Evolutionary conservation across 2,329 filamentous ascomycete genomes (phyloP), one percentile per base, ranked within the genome.

Genomic region (Diaporthe sp.): DNA sequence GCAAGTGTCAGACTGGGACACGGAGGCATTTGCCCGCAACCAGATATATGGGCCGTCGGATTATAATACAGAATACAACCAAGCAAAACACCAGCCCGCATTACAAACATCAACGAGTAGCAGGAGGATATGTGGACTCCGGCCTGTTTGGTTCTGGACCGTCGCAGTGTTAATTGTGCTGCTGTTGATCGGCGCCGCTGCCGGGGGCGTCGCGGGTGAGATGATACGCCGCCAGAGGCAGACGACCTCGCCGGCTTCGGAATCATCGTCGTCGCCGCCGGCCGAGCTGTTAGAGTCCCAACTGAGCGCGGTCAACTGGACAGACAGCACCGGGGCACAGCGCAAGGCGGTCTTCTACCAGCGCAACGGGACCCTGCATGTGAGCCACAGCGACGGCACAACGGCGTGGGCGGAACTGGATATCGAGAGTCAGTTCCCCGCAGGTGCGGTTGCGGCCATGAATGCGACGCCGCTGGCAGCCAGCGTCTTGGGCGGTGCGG

Each of bases 221-320:
- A 65, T 65, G 61, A 46, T 49, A 42, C 61, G 25, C 17, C 61
- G 61, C 17, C 61, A 65, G 19, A 65, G 4, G 17, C 42, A 49
- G 19, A 34, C 25, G 0, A 5, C 61, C 28, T 65, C 61, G 25
- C 25, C 25, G 3, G 12, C 25, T 2, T 28, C 61, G n/a, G 44
- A 25, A n/a, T 17, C 9, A 34, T 65, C 61, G 5, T 31, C 42
- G 17, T 15, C 59, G 6, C 17, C 42, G 19, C 8, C 8, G 3
- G 9, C 61, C 4, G 61, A 34, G 25, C 25, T 65, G 15, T 25
- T 44, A 15, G 42, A 37, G 17, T 49, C 61, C 17, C 61, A 31
- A 9, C 61, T 65, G 3, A 65, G 61, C 61, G 61, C 61, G 25
- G 61, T 65, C 61, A 65, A 65, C 61, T 65, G 61, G 61, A 65